Evolutionary conservation across 2,329 filamentous ascomycete species (phyloP).

Genomic region (Ophiostoma ips): DNA sequence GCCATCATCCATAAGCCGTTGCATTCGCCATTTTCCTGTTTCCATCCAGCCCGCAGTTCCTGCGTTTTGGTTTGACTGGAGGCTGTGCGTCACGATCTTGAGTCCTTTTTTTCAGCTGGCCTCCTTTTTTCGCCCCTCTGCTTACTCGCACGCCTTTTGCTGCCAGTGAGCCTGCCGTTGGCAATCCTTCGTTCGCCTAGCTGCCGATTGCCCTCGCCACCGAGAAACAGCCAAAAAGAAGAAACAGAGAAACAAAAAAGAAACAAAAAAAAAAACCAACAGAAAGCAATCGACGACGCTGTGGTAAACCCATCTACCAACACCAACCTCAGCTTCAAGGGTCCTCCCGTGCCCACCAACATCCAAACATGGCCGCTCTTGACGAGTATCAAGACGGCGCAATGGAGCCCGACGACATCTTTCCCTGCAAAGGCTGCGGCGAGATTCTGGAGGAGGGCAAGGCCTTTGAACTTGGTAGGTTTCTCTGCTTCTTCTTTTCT

Average conservation of each 20-base stretch:
- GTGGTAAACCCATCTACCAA: too few species aligned
- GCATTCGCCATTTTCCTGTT: constrained; percentile 2
- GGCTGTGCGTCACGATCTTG: background rate
- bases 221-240: background rate
- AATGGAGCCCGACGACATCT: constrained; percentile 69
- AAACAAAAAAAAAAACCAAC: background rate
- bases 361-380: constrained; percentile 32
- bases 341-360: background rate
- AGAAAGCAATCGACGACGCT: background rate
- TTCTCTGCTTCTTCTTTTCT: background rate
- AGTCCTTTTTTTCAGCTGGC: background rate
- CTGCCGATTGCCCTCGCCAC: background rate
- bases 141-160: background rate
- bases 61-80: background rate
- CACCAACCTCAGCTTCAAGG: background rate
- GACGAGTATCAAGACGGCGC: constrained; percentile 50
- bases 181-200: too few species aligned
- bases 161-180: too few species aligned
- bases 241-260: background rate
- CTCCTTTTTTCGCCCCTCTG: background rate
- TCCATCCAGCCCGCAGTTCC: too few species aligned
- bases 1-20: background rate
- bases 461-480: constrained; percentile 86
- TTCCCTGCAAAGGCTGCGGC: constrained; percentile 85
- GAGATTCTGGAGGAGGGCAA: constrained; percentile 98